Percentiles rank a stretch among this genome's conserved stretches.
Evolutionary conservation across 805 yeast species (phyloP).

Genomic region (Saccharomycopsis babjevae): DNA sequence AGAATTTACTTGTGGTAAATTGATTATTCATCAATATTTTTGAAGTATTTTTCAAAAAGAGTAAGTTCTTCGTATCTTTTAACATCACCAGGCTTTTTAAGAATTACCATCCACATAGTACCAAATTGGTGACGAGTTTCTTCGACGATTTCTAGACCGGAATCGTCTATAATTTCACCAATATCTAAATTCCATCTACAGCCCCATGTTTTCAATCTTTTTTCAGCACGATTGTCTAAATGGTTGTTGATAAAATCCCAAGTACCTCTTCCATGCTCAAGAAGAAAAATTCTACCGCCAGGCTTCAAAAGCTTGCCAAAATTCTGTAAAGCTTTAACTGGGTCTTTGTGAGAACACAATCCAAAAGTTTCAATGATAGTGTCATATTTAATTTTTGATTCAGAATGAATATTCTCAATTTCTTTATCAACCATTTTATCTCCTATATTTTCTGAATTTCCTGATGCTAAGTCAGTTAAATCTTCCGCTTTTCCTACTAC

Average conservation of each 20-base stretch:
- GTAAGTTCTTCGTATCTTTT: conserved; percentile 24
- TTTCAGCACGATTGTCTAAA: conserved; percentile 73
- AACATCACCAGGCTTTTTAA: conserved; percentile 64
- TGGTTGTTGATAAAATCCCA: conserved; percentile 70
- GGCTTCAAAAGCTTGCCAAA: conserved; percentile 70
- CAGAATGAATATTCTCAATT: conserved; percentile 20
- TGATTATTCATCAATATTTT: not conserved
- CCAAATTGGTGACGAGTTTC: conserved; percentile 82
- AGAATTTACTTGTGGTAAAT: too few species aligned
- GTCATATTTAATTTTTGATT: conserved; percentile 55
- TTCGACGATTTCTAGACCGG: conserved; percentile 74
- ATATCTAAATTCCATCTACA: conserved; percentile 96
- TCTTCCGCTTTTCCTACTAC: conserved; percentile 89
- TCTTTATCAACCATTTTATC: conserved; percentile 12
- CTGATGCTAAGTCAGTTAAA: conserved; percentile 44
- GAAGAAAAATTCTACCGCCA: conserved; percentile 75
- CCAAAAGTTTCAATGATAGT: conserved; percentile 94
- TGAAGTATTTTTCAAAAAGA: conserved; percentile 17
- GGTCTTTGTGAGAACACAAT: conserved; percentile 90
- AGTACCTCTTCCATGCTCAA: conserved; percentile 89
- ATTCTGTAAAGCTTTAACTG: conserved; percentile 67
- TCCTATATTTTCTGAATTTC: conserved; percentile 18
- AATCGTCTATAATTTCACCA: conserved; percentile 72
- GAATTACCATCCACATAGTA: conserved; percentile 79
- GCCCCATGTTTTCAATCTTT: conserved; percentile 86